phyloP scores from a whole-genome alignment of 2,329 filamentous ascomycete species.

The Hypoxylon sp. region DNA sequence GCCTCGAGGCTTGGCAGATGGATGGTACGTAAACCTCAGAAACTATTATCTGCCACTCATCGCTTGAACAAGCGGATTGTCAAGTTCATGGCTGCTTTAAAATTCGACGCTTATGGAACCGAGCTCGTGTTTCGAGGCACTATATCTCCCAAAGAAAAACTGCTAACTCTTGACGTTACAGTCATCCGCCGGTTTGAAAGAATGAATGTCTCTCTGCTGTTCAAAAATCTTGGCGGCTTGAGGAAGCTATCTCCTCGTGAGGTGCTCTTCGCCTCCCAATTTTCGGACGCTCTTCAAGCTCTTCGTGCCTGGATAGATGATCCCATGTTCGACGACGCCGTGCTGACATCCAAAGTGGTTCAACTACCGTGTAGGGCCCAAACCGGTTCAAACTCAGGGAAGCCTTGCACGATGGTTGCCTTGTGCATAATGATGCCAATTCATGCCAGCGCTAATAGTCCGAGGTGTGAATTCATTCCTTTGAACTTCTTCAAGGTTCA shows the following conservation, averaged over 20 bases:
- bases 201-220: conserved; percentile 58
- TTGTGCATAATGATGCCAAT: conserved; percentile 75
- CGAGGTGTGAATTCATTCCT: conserved; percentile 71
- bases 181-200: conserved; percentile 67
- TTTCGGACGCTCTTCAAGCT: conserved; percentile 59
- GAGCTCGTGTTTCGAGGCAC: neutral
- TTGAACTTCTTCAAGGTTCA: conserved; percentile 76
- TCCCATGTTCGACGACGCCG: conserved; percentile 60
- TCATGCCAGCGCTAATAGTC: conserved; percentile 66
- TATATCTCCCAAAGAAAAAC: neutral
- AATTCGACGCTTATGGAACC: neutral
- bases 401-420: conserved; percentile 62
- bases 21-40: conserved; percentile 53
- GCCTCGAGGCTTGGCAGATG: conserved; percentile 69
- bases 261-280: conserved; percentile 61
- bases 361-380: conserved; percentile 57
- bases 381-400: conserved; percentile 32
- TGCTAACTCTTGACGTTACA: conserved; percentile 24
- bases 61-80: neutral
- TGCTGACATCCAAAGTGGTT: conserved; percentile 58
- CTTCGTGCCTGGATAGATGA: conserved; percentile 59
- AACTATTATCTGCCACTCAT: neutral
- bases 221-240: conserved; percentile 58
- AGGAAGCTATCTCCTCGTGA: conserved; percentile 59
- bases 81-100: neutral